Evolutionary conservation across 768 basidiomycete species (phyloP).

Genomic region (Auricularia heimuer): DNA sequence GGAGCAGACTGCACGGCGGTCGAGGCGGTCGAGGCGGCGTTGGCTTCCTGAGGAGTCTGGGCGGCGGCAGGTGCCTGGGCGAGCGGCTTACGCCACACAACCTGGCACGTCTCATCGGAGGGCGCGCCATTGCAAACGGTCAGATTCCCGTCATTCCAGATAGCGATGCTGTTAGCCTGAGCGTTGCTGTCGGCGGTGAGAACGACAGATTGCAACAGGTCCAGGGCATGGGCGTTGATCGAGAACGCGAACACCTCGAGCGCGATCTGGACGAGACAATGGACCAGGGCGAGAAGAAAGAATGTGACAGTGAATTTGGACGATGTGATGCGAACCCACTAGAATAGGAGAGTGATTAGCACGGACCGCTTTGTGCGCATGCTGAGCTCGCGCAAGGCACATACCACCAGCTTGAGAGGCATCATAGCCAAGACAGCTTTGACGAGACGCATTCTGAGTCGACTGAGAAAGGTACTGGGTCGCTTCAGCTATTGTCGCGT

Average conservation of each 20-base stretch:
- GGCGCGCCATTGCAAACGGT: constrained; percentile 51
- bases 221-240: constrained; percentile 50
- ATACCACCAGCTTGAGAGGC: neutral
- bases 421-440: neutral
- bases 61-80: neutral
- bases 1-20: neutral
- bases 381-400: neutral
- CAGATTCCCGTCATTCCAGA: constrained; percentile 37
- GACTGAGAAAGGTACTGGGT: neutral
- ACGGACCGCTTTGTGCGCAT: neutral
- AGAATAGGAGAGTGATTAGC: neutral
- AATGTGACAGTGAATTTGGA: constrained; percentile 57
- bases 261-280: constrained; percentile 57
- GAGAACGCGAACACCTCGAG: constrained; percentile 60
- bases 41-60: neutral
- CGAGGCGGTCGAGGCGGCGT: neutral
- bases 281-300: constrained; percentile 53
- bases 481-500: neutral
- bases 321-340: constrained; percentile 66
- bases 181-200: constrained; percentile 22
- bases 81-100: constrained; percentile 41
- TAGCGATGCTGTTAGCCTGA: constrained; percentile 43
- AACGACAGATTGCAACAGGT: constrained; percentile 28
- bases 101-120: constrained; percentile 30
- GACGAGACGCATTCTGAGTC: neutral